Evolutionary conservation across 352 stramenopile genomes (phyloP).

Genomic region (Phytophthora tentaculata): DNA sequence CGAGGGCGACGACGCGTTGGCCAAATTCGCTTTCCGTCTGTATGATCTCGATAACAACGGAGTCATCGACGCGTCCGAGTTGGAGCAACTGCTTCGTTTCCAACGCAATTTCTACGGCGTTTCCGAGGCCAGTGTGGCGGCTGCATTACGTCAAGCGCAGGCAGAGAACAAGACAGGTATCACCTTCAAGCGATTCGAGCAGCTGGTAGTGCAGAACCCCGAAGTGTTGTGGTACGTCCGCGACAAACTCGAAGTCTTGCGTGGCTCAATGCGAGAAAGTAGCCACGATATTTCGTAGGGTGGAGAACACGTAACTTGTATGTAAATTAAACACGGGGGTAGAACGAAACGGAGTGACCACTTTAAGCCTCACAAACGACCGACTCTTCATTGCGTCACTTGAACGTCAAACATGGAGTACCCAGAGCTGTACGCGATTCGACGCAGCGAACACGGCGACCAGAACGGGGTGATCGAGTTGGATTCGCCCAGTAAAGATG

Average conservation of each 20-base stretch:
- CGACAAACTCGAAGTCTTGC: slow-evolving; percentile 59
- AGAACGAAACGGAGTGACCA: slow-evolving; percentile 1
- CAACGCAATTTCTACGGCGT: slow-evolving; percentile 58
- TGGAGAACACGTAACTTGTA: neutral
- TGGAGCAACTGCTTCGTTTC: slow-evolving; percentile 61
- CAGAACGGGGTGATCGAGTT: slow-evolving; percentile 67
- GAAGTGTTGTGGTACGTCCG: slow-evolving; percentile 55
- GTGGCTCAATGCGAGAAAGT: slow-evolving; percentile 52
- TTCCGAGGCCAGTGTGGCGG: slow-evolving; percentile 31
- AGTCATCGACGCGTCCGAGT: slow-evolving; percentile 52
- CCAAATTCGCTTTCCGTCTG: slow-evolving; percentile 64
- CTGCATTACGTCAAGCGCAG: slow-evolving; percentile 35
- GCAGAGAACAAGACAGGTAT: slow-evolving; percentile 26
- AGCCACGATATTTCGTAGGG: slow-evolving; percentile 17
- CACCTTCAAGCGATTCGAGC: slow-evolving; percentile 50
- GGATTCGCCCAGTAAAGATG: slow-evolving; percentile 60
- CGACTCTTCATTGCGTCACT: slow-evolving; percentile 14
- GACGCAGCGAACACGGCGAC: slow-evolving; percentile 66
- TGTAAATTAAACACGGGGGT: slow-evolving; percentile 35
- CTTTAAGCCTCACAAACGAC: slow-evolving; percentile 1
- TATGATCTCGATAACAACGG: slow-evolving; percentile 73
- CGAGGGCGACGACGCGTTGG: slow-evolving; percentile 44
- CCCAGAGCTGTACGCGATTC: slow-evolving; percentile 47
- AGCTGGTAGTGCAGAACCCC: slow-evolving; percentile 44
- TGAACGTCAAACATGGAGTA: slow-evolving; percentile 17